A percentile compares a stretch with the other conserved stretches of the same genome.
Conservation (phyloP, 2,329 filamentous ascomycete genomes). For the Aspergillus niger region DNA sequence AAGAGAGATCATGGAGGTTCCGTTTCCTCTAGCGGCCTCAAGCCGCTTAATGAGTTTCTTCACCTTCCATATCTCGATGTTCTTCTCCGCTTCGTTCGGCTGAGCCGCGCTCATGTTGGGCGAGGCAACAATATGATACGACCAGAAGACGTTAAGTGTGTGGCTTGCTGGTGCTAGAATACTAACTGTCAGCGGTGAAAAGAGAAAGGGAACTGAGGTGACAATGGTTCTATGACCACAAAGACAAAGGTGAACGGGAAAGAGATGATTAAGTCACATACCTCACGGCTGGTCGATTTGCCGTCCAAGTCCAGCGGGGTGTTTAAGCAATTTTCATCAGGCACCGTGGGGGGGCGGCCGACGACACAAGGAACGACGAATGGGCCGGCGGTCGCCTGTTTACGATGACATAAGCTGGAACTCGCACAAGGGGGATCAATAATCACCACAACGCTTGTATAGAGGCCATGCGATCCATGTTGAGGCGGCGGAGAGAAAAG, state of each 20-base stretch:
- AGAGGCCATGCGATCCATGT: not conserved
- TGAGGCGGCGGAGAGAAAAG: not conserved
- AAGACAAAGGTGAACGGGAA: not conserved
- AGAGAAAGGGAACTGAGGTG: not conserved
- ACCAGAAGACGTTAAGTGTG: constrained; percentile 26
- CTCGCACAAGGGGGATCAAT: constrained; percentile 1
- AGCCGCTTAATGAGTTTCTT: constrained; percentile 99
- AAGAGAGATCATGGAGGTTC: constrained; percentile 98
- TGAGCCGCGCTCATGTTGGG: constrained; percentile 78
- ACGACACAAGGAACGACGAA: constrained; percentile 14
- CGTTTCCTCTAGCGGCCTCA: constrained; percentile 95
- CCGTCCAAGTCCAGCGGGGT: constrained; percentile 33
- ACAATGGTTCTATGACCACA: not conserved
- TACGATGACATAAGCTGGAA: constrained; percentile 35
- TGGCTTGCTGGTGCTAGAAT: constrained; percentile 21
- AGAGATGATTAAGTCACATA: constrained; percentile 18
- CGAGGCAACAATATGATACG: constrained; percentile 31
- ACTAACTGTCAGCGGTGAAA: constrained; percentile 7
- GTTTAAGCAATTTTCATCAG: constrained; percentile 38
- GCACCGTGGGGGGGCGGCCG: constrained; percentile 35
- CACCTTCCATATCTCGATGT: constrained; percentile 86
- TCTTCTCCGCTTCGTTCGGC: constrained; percentile 96
- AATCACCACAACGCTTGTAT: not conserved
- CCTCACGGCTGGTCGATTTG: constrained; percentile 26
- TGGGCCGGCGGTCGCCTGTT: constrained; percentile 22